Evolutionary conservation across 768 basidiomycete genomes (phyloP), one percentile per base, ranked within the genome.

Genomic region (Mrakia hoshinonis): DNA sequence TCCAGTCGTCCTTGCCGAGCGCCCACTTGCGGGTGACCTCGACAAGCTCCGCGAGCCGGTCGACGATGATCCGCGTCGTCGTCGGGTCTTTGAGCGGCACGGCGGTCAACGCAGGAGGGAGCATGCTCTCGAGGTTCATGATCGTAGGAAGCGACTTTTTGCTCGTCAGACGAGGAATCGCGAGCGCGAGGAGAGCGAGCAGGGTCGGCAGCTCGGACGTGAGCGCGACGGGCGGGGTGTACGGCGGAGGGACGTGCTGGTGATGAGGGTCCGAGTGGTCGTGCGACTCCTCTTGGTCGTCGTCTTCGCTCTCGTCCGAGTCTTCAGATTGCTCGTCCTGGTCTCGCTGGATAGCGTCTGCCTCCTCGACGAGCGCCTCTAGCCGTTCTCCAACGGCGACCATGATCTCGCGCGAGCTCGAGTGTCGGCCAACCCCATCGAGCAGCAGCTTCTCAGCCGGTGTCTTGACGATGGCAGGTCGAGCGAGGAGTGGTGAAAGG

Each of bases 351-450:
- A 58, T n/a, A 18, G 54, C 67, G 13, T 61, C 67, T 13, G 38
- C 38, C 58, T 68, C 39, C 18, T 60, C 67, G 54, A 68, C 58
- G 31, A 68, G 38, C 15, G 34, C 55, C 43, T 68, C 67, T 15
- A 68, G 29, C 31, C 67, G 51, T 24, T 68, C 67, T 6, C 54
- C 67, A 4, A 68, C 67, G 7, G 67, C 67, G 20, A 68, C 39
- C 54, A 68, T 51, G 39, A 60, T 54, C 34, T 68, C 67, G 22
- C 67, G 34, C 4, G 67, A 54, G 24, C 38, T 54, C 15, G 54
- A 31, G 47, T 24, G 46, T n/a, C 39, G 24, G 15, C 55, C 67
- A 15, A 68, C 36, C 4, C 67, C 67, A 20, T 61, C 47, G 22
- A 68, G 38, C 4, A 68, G 43, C 18, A 68, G 34, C 20, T 60